Base-by-base conservation (phyloP, 441 rosid species). In the Euphorbia neoarborescens region DNA sequence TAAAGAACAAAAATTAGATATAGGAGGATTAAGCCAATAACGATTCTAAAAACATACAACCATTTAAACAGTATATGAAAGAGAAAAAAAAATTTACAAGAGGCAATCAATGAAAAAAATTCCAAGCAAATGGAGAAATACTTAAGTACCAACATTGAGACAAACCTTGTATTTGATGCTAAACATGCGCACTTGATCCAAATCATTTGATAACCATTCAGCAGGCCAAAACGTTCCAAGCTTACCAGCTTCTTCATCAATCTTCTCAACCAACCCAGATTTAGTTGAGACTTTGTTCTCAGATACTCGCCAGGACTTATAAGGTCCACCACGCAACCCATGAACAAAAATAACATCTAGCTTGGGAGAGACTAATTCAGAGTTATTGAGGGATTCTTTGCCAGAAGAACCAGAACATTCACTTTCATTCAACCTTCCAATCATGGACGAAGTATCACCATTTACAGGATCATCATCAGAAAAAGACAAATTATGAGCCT, bases 211-310 rank as follows among this genome's bases (percentile, higher is more conserved):
- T 77, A 91, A 96, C 99, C 99, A 94, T 84, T 92, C 97, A 78
- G 86, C 89, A 28, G 99, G 99, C 98, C 99, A 94, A 85, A 94
- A 92, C 37, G 97, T 92, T 76, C 97, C 97, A 14, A 78, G 83
- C 81, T 88, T 94, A 80, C 98, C 99, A 74, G 99, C 99, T 86
- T 94, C 98, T 84, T 89, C 89, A 76, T 94, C 99, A 79, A 94
- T 92, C 81, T 86, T 94, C 88, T 92, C 99, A 30, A 92, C 96
- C 79, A 92, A 84, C 73, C 97, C 97, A 75, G 96, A 91, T 84
- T 91, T 94, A 42, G 97, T 87, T 54, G 99, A 92, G 66, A 84
- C 75, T 81, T 92, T 94, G 73, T 90, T 86, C 54, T 94, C 98
- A 40, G 98, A 53, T 76, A 94, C 85, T 70, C 93, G 97, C 99